phyloP scores from a whole-genome alignment of 202 grass and related monocot genomes.

The Digitaria exilis region DNA sequence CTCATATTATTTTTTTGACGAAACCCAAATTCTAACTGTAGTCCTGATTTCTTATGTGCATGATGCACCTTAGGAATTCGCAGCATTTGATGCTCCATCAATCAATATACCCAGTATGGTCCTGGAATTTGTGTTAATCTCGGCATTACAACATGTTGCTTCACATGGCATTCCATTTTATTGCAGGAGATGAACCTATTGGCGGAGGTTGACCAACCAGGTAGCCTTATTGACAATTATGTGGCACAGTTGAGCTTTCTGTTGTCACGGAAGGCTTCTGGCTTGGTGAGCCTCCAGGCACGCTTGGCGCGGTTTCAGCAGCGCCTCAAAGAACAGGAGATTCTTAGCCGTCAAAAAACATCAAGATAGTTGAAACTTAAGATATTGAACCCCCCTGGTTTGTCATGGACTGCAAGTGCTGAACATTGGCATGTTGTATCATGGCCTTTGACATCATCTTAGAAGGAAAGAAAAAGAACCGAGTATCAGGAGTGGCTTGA shows the following conservation, averaged over 20 bases:
- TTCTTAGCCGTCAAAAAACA: conserved; percentile 81
- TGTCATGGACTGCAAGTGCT: not conserved
- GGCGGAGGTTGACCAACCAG: conserved; percentile 92
- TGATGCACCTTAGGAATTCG: not conserved
- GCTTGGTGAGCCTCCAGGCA: conserved; percentile 91
- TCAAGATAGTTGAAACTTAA: conserved; percentile 39
- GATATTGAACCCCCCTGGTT: not conserved
- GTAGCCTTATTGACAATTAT: conserved; percentile 92
- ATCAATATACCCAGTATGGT: not conserved
- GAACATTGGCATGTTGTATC: not conserved
- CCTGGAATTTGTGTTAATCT: not conserved
- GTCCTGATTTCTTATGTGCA: not conserved
- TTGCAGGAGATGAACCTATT: conserved; percentile 97
- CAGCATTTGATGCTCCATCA: not conserved
- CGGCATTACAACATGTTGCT: conserved; percentile 16
- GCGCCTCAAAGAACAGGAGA: conserved; percentile 95
- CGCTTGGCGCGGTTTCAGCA: conserved; percentile 90
- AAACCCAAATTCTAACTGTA: conserved; percentile 15
- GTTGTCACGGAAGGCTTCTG: conserved; percentile 86
- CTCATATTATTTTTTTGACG: not conserved
- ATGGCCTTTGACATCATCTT: not conserved
- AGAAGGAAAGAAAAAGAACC: not conserved
- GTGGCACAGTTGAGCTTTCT: conserved; percentile 84
- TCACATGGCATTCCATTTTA: conserved; percentile 3
- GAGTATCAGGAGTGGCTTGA: not conserved